Conservation (phyloP, 805 yeast species). For the Lachancea kluyveri region DNA sequence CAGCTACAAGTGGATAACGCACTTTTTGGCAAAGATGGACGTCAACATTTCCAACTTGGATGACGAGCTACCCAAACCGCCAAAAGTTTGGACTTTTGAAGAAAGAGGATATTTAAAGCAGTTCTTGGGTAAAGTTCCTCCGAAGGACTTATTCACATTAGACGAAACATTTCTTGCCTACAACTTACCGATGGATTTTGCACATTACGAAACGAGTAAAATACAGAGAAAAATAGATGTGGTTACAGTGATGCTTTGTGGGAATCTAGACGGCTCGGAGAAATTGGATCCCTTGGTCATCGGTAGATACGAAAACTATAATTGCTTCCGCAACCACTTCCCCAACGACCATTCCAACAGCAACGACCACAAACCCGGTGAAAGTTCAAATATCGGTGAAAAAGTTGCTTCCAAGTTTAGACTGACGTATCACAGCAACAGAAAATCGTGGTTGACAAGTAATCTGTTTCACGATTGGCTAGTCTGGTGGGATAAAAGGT, state of each 20-base stretch:
- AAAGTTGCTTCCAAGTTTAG: slow-evolving; percentile 47
- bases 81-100: slow-evolving; percentile 56
- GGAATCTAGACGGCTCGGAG: slow-evolving; percentile 58
- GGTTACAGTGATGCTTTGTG: slow-evolving; percentile 54
- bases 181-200: slow-evolving; percentile 54
- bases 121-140: slow-evolving; percentile 40
- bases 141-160: slow-evolving; percentile 49
- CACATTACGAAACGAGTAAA: slow-evolving; percentile 37
- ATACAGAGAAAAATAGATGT: slow-evolving; percentile 35
- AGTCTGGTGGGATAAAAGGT: slow-evolving; percentile 51
- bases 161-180: slow-evolving; percentile 58
- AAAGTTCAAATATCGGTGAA: slow-evolving; percentile 27
- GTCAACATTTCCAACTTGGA: slow-evolving; percentile 44
- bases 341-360: slow-evolving; percentile 8
- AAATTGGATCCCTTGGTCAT: slow-evolving; percentile 55
- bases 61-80: slow-evolving; percentile 37
- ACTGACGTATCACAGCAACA: slow-evolving; percentile 51
- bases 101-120: slow-evolving; percentile 46
- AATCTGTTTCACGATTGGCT: slow-evolving; percentile 59
- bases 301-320: slow-evolving; percentile 48
- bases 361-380: slow-evolving; percentile 18
- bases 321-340: slow-evolving; percentile 34
- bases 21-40: slow-evolving; percentile 42
- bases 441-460: slow-evolving; percentile 58
- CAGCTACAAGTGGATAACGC: slow-evolving; percentile 51